Conservation (phyloP, 2,329 filamentous ascomycete genomes). For the Pseudogymnoascus sp. region DNA sequence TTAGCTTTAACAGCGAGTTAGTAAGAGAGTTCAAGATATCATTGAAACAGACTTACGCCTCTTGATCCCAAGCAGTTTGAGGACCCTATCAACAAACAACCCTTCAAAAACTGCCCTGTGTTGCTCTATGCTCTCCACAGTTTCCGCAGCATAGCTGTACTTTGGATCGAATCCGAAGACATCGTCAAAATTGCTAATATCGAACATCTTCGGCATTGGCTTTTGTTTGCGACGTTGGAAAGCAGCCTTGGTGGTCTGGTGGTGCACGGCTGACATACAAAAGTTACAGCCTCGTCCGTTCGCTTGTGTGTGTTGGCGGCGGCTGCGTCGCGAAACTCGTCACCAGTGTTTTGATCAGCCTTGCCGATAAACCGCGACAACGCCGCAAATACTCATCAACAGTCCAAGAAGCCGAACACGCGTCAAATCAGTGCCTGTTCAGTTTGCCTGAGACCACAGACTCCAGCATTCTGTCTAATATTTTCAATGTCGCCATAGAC, state of each 20-base stretch:
- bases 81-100: constrained; percentile 72
- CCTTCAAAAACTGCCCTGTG: constrained; percentile 61
- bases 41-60: constrained; percentile 44
- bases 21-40: not conserved
- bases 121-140: constrained; percentile 53
- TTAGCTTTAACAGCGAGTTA: constrained; percentile 32
- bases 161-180: constrained; percentile 56
- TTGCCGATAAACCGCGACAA: constrained; percentile 2
- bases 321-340: not conserved
- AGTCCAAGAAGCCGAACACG: not conserved
- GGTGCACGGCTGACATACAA: constrained; percentile 2
- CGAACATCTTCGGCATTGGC: constrained; percentile 39
- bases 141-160: constrained; percentile 53
- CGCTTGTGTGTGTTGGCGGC: not conserved
- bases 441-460: not conserved
- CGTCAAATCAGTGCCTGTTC: not conserved
- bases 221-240: constrained; percentile 1
- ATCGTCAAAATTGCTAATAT: constrained; percentile 58
- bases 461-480: not conserved
- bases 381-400: not conserved
- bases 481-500: constrained; percentile 1
- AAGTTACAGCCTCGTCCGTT: constrained; percentile 6
- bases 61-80: constrained; percentile 59
- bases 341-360: constrained; percentile 6
- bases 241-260: constrained; percentile 6